Evolutionary conservation across 352 stramenopile species (phyloP).

Genomic region (Globisporangium iwayamae): DNA sequence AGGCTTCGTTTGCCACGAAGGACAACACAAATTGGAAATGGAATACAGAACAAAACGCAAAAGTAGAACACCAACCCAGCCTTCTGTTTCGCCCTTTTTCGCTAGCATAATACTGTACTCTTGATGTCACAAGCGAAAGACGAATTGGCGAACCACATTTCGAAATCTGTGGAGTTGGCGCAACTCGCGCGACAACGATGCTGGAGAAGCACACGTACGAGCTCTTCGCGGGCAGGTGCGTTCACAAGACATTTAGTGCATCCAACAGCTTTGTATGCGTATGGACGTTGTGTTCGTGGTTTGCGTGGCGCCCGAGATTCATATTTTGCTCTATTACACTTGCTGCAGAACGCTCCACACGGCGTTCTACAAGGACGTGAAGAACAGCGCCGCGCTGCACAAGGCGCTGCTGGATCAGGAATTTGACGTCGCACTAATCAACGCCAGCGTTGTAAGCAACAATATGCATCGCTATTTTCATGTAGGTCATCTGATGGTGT

Average conservation of each 20-base stretch:
- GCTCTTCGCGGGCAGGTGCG: constrained; percentile 61
- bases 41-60: too few relatives aligned
- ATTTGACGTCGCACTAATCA: constrained; percentile 69
- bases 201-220: constrained; percentile 64
- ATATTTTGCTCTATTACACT: not conserved
- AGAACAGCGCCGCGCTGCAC: constrained; percentile 58
- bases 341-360: constrained; percentile 60
- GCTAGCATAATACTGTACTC: not conserved
- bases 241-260: not conserved
- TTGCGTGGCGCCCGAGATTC: not conserved
- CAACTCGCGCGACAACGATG: constrained; percentile 23
- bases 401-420: constrained; percentile 59
- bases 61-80: too few relatives aligned
- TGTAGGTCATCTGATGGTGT: not conserved
- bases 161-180: constrained; percentile 1
- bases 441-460: constrained; percentile 53
- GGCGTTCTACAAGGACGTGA: constrained; percentile 68
- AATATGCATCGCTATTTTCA: not conserved
- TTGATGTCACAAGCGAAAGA: constrained; percentile 4
- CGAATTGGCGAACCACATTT: constrained; percentile 6
- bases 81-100: too few relatives aligned
- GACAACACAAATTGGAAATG: too few relatives aligned
- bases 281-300: not conserved
- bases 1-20: too few relatives aligned
- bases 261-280: not conserved